phyloP scores from a whole-genome alignment of 2,329 filamentous ascomycete genomes.

The Colletotrichum magnum region DNA sequence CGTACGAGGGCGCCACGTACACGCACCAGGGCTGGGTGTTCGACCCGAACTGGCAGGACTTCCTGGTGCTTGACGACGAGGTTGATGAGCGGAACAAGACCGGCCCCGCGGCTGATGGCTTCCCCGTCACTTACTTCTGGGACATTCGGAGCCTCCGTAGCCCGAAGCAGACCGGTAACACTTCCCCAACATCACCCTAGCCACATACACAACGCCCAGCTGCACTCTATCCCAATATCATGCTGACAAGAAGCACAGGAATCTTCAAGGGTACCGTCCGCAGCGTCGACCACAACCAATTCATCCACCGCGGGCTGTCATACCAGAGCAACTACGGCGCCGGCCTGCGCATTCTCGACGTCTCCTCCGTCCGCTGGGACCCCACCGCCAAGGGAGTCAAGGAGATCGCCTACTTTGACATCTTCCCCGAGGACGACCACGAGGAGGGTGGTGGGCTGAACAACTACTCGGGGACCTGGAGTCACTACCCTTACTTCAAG shows the following conservation, averaged over 20 bases:
- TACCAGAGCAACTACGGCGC: conserved; percentile 66
- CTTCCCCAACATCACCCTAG: too few species aligned
- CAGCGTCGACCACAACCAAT: conserved; percentile 65
- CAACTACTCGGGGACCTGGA: conserved; percentile 59
- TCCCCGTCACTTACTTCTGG: conserved; percentile 66
- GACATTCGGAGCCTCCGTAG: conserved; percentile 59
- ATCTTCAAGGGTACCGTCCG: conserved; percentile 56
- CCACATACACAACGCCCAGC: too few species aligned
- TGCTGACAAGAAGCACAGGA: conserved; percentile 42
- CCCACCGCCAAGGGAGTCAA: conserved; percentile 60
- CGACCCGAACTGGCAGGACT: conserved; percentile 59
- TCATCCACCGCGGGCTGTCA: conserved; percentile 57
- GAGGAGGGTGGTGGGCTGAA: conserved; percentile 44
- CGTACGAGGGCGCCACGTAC: conserved; percentile 69
- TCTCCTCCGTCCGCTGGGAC: conserved; percentile 53
- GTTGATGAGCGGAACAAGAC: conserved; percentile 61
- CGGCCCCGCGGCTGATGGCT: conserved; percentile 57
- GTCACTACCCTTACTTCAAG: conserved; percentile 58
- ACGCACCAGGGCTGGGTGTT: conserved; percentile 72
- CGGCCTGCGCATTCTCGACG: conserved; percentile 58
- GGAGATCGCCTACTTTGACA: conserved; percentile 49
- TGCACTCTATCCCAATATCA: too few species aligned
- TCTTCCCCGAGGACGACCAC: conserved; percentile 39
- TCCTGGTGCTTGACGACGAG: conserved; percentile 67
- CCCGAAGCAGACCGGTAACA: conserved; percentile 52